phyloP scores from a whole-genome alignment of 192 early-diverging fungal genomes.

The Lunasporangiospora selenospora region DNA sequence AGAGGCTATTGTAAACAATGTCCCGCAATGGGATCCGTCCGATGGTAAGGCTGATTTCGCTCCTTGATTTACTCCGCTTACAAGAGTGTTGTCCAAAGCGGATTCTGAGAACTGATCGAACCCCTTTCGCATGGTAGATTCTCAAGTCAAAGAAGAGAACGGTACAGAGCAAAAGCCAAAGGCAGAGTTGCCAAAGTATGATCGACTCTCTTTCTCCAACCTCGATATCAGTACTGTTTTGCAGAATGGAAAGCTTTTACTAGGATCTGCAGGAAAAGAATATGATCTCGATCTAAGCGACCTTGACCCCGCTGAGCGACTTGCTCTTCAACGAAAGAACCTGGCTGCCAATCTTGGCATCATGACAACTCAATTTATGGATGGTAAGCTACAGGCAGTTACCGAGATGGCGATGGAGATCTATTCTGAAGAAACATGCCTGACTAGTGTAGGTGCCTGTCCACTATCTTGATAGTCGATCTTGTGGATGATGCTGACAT shows the following conservation, averaged over 20 bases:
- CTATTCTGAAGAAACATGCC: no score
- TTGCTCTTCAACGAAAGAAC: conserved; percentile 83
- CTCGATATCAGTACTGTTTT: conserved; percentile 89
- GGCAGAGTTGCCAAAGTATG: conserved; percentile 40
- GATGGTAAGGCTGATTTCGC: conserved; percentile 6
- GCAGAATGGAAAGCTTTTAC: conserved; percentile 74
- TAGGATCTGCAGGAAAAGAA: conserved; percentile 91
- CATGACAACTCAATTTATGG: conserved; percentile 87
- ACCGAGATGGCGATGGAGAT: not conserved
- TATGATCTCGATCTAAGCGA: conserved; percentile 86
- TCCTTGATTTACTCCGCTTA: not conserved
- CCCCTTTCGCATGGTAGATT: no score
- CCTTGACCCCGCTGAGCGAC: conserved; percentile 82
- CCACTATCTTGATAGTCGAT: conserved; percentile 64
- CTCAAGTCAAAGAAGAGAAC: conserved; percentile 15
- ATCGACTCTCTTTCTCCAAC: conserved; percentile 75
- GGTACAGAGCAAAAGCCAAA: conserved; percentile 16
- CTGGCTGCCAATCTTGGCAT: conserved; percentile 81
- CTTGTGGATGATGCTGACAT: conserved; percentile 87
- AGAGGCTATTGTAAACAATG: conserved; percentile 89
- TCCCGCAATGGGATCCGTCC: conserved; percentile 83
- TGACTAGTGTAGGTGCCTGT: no score
- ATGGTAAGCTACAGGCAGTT: conserved; percentile 55
- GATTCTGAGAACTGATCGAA: no score
- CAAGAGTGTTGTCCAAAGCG: no score